phyloP scores from a whole-genome alignment of 2,329 filamentous ascomycete species.

The Aspergillus melleus region DNA sequence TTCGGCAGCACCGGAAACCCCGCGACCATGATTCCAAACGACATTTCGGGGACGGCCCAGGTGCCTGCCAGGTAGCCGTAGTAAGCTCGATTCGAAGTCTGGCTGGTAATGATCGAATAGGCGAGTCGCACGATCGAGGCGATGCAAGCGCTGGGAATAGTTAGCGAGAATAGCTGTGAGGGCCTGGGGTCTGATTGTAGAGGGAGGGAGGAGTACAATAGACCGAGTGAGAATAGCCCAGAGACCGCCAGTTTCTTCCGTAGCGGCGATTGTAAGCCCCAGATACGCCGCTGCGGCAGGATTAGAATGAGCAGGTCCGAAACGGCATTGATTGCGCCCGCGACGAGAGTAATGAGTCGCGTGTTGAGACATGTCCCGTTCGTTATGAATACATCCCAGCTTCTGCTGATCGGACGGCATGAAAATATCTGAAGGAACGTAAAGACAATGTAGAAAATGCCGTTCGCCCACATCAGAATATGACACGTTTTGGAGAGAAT shows the following conservation, averaged over 20 bases:
- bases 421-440: neutral
- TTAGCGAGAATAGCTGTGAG: too few species aligned
- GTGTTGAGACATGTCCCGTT: neutral
- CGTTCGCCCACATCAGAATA: neutral
- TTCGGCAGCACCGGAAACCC: neutral
- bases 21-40: neutral
- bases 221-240: neutral
- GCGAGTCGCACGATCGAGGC: neutral
- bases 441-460: neutral
- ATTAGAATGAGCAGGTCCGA: neutral
- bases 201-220: neutral
- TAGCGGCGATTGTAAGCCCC: neutral
- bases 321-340: neutral
- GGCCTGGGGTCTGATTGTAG: too few species aligned
- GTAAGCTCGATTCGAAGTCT: neutral
- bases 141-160: neutral
- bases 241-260: neutral
- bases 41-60: neutral
- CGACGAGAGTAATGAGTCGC: neutral
- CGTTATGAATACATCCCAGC: neutral
- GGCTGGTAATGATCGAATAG: neutral
- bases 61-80: neutral
- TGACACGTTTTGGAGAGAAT: neutral
- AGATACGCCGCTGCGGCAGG: neutral
- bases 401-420: neutral